Conservation (phyloP, 1,284 basidiomycete species). For the Cryptococcus sp. region DNA sequence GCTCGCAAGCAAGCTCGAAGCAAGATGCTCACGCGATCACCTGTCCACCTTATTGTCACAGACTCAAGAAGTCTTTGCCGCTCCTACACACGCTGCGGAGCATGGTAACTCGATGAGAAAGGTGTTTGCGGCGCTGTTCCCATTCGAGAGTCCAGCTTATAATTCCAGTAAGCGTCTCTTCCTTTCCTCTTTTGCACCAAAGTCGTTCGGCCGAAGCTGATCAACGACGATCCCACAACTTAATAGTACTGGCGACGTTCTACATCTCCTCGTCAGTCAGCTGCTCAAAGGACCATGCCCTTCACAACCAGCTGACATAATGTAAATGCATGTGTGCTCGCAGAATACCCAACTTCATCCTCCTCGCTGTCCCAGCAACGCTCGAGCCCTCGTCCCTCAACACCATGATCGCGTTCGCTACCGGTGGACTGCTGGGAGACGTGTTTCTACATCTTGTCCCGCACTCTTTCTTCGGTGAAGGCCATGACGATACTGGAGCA, state of each 20-base stretch:
- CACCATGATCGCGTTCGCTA: slow-evolving; percentile 70
- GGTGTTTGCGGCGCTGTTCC: slow-evolving; percentile 75
- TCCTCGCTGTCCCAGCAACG: slow-evolving; percentile 82
- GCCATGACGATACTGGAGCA: slow-evolving; percentile 62
- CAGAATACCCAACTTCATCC: slow-evolving; percentile 86
- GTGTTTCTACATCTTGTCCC: slow-evolving; percentile 86
- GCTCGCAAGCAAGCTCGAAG: background rate
- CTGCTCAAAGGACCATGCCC: background rate
- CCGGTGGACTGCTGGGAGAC: slow-evolving; percentile 83
- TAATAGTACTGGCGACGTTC: slow-evolving; percentile 75
- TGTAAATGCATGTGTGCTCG: slow-evolving; percentile 39
- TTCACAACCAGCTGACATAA: background rate
- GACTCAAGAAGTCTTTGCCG: slow-evolving; percentile 17
- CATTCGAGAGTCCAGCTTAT: slow-evolving; percentile 76
- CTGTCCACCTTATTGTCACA: background rate
- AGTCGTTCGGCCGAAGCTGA: background rate
- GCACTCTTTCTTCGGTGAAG: slow-evolving; percentile 85
- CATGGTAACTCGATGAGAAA: slow-evolving; percentile 44
- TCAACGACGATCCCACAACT: background rate
- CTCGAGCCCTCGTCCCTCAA: slow-evolving; percentile 80
- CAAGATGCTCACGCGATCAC: too few relatives aligned
- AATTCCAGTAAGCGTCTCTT: slow-evolving; percentile 69
- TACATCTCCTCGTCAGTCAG: slow-evolving; percentile 83
- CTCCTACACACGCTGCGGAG: slow-evolving; percentile 8
- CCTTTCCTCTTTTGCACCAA: too few relatives aligned